Base-by-base conservation (phyloP, 495 filamentous ascomycete genomes). In the Cudoniella acicularis region DNA sequence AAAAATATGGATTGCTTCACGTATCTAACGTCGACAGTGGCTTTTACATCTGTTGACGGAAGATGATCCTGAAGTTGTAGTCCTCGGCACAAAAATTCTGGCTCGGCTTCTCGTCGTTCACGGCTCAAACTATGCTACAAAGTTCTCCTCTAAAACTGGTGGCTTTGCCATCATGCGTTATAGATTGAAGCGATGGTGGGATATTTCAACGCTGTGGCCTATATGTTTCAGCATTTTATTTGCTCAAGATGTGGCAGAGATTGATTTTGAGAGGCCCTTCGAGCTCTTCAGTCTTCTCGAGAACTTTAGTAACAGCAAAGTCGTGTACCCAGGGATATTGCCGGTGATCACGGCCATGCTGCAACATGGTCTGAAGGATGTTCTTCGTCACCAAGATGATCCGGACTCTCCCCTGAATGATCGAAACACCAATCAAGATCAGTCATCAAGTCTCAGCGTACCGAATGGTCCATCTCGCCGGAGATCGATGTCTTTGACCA, bases 11-110 rank as follows among this genome's bases (percentile, higher is more conserved):
- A 61, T 54, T 63, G 51, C 40, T 55, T 3, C 36, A 59, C 22
- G 61, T 49, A 36, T 63, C 77, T 82, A 70, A 82, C 69, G 53
- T 65, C 63, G 56, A 36, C 64, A 96, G 91, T 98, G 95, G 94
- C 83, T 98, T 56, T 78, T 98, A 20, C 94, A 96, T 72, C 84
- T 98, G 24, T 82, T 98, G 49, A 91, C 89, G 24, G 92, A 96
- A 65, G 83, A 88, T 61, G 88, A 96, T 57, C 82, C 88, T 2
- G 87, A 91, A 67, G 85, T 96, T 45, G 87, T 97, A 9, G 77
- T 91, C 18, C 77, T 89, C 25, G 89, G 87, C n/a, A 78, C 82
- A 49, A 95, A 90, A 63, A 94, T 98, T 50, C 75, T 98, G 13
- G 85, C 90, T 48, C 88, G 92, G n/a, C 79, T 97, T 10, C 75